Conservation (phyloP, 805 yeast species). For the Candida bentonensis region DNA sequence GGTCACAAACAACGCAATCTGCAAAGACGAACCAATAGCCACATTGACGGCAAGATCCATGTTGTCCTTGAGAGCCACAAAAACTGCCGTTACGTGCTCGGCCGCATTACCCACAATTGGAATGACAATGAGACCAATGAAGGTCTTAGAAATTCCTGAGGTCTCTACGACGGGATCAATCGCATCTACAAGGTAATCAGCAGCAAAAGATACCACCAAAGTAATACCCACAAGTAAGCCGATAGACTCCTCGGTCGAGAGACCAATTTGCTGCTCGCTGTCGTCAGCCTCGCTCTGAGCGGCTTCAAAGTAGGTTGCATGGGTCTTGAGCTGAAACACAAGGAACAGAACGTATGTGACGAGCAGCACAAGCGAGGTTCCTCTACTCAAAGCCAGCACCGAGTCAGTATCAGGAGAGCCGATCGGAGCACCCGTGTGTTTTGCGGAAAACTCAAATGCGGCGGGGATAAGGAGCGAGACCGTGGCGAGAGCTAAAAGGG, state of each 20-base stretch:
- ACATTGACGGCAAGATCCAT: slow-evolving; percentile 97
- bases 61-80: slow-evolving; percentile 89
- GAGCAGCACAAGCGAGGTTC: slow-evolving; percentile 69
- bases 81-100: slow-evolving; percentile 92
- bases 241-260: slow-evolving; percentile 43
- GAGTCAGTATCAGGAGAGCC: slow-evolving; percentile 26
- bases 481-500: slow-evolving; percentile 80
- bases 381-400: slow-evolving; percentile 68
- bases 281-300: slow-evolving; percentile 24
- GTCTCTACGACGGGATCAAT: slow-evolving; percentile 77
- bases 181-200: slow-evolving; percentile 86
- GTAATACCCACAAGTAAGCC: slow-evolving; percentile 48
- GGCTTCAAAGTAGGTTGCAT: slow-evolving; percentile 59
- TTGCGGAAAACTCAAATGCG: slow-evolving; percentile 38
- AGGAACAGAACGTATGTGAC: slow-evolving; percentile 65
- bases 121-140: slow-evolving; percentile 82
- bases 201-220: slow-evolving; percentile 71
- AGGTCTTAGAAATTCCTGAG: slow-evolving; percentile 84
- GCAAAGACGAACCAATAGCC: slow-evolving; percentile 91
- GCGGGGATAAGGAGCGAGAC: slow-evolving; percentile 89
- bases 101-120: slow-evolving; percentile 99
- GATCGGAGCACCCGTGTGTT: slow-evolving; percentile 55
- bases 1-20: slow-evolving; percentile 87
- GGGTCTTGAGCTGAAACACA: slow-evolving; percentile 81
- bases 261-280: slow-evolving; percentile 25